These are phyloP conservation scores for Eudorina sp. DNA, from an alignment of 139 green algal species.

Conservation along the genomic window DNA sequence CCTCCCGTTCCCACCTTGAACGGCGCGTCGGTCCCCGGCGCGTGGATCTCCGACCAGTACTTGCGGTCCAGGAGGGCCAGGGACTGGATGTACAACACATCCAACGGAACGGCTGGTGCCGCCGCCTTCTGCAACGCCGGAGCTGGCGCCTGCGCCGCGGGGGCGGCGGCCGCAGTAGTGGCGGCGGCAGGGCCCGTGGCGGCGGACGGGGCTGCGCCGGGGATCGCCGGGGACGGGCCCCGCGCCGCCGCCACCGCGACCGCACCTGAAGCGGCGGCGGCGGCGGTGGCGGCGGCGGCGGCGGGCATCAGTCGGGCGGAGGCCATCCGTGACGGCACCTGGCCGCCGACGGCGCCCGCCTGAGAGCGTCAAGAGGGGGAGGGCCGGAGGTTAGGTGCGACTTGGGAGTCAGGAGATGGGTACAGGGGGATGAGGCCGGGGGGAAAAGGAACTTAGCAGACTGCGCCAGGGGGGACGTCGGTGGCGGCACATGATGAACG, in stretches of 20 bases:
- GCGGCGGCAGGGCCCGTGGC: background rate
- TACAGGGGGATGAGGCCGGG: too few species aligned
- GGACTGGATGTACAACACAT: constrained; percentile 25
- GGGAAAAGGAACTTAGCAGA: too few species aligned
- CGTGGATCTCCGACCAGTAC: constrained; percentile 43
- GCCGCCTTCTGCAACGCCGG: background rate
- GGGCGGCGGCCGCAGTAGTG: background rate
- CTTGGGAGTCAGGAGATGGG: too few species aligned
- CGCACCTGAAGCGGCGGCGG: background rate
- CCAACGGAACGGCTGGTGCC: background rate
- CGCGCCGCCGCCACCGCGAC: background rate
- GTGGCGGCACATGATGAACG: too few species aligned
- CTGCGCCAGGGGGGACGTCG: too few species aligned
- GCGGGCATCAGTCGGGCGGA: background rate
- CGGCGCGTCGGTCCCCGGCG: constrained; percentile 34
- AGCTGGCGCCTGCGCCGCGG: background rate
- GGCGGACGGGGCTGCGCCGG: background rate
- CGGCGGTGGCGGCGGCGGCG: background rate
- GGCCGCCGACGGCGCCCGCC: background rate
- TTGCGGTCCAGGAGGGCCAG: background rate
- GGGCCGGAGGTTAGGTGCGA: background rate
- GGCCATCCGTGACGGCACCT: background rate
- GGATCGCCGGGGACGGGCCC: background rate
- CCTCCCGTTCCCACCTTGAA: constrained; percentile 16
- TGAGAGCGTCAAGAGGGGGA: background rate